Evolutionary conservation across 2,329 filamentous ascomycete species (phyloP).

Genomic region (Curvularia lunata): DNA sequence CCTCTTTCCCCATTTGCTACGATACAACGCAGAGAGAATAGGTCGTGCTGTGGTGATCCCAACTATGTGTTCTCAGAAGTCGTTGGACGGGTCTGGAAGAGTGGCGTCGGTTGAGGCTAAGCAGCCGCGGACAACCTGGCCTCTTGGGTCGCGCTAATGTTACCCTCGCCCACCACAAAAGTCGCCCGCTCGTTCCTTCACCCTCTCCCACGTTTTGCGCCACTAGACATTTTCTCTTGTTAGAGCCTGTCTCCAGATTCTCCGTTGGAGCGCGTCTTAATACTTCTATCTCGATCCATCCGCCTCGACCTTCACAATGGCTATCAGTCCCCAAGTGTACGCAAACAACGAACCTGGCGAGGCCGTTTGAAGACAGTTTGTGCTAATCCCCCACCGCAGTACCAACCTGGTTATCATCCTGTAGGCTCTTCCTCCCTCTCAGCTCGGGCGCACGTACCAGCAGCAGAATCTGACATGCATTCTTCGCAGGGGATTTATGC

Average conservation of each 20-base stretch:
- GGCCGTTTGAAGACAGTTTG: slow-evolving; percentile 13
- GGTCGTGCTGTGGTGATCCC: not conserved
- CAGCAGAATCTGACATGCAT: slow-evolving; percentile 15
- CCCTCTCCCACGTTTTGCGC: slow-evolving; percentile 20
- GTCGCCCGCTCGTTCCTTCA: slow-evolving; percentile 16
- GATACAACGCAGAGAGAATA: not conserved
- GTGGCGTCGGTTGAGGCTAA: slow-evolving; percentile 29
- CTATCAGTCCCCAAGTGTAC: slow-evolving; percentile 49
- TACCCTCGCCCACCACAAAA: slow-evolving; percentile 35
- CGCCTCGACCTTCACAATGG: slow-evolving; percentile 35
- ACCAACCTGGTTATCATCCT: slow-evolving; percentile 50
- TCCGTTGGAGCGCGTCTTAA: slow-evolving; percentile 4
- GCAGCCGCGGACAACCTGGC: slow-evolving; percentile 31
- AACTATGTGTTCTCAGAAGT: slow-evolving; percentile 36
- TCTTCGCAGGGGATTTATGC: slow-evolving; percentile 75
- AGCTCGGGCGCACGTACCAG: not conserved
- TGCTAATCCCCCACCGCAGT: slow-evolving; percentile 36
- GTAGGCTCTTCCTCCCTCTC: slow-evolving; percentile 24
- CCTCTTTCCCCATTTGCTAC: not conserved
- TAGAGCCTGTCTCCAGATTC: not conserved
- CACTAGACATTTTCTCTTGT: slow-evolving; percentile 13
- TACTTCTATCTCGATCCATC: not conserved
- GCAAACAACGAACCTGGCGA: slow-evolving; percentile 14
- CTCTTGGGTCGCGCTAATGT: slow-evolving; percentile 33
- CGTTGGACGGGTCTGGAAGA: slow-evolving; percentile 35